phyloP scores from a whole-genome alignment of 495 filamentous ascomycete species.

The Penicillium longicatenatum region DNA sequence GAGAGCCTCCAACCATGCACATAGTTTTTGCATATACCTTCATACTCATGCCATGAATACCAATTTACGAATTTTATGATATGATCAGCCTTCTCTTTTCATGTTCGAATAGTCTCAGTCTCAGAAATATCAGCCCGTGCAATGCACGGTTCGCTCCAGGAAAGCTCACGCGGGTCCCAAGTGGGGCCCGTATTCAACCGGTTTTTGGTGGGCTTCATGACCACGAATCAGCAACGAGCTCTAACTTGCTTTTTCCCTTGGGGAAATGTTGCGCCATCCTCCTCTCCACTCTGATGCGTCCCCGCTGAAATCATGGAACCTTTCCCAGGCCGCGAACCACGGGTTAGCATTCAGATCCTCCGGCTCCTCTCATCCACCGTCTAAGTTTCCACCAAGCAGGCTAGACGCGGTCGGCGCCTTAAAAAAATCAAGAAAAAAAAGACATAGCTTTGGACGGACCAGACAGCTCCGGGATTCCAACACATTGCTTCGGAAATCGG shows the following conservation, averaged over 20 bases:
- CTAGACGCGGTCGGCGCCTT: background rate
- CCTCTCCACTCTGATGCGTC: background rate
- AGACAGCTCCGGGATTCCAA: background rate
- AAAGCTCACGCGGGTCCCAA: background rate
- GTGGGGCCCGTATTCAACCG: constrained; percentile 1
- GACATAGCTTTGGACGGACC: background rate
- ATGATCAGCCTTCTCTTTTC: background rate
- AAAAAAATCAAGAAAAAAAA: constrained; percentile 2
- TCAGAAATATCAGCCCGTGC: background rate
- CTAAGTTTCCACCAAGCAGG: background rate
- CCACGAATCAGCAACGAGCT: background rate
- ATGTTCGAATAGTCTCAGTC: background rate
- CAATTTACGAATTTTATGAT: background rate
- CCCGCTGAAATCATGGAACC: background rate
- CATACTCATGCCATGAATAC: background rate
- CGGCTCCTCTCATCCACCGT: background rate
- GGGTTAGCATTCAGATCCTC: background rate
- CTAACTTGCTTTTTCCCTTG: constrained; percentile 1
- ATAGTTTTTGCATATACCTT: background rate
- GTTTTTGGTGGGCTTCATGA: constrained; percentile 2
- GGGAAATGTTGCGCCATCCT: background rate
- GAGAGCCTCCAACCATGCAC: background rate
- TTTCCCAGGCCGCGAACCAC: constrained; percentile 1
- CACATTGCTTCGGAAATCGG: background rate
- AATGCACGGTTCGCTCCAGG: background rate